Evolutionary conservation across 2,329 filamentous ascomycete genomes (phyloP), one percentile per base, ranked within the genome.

Genomic region (Tolypocladium endophyticum): DNA sequence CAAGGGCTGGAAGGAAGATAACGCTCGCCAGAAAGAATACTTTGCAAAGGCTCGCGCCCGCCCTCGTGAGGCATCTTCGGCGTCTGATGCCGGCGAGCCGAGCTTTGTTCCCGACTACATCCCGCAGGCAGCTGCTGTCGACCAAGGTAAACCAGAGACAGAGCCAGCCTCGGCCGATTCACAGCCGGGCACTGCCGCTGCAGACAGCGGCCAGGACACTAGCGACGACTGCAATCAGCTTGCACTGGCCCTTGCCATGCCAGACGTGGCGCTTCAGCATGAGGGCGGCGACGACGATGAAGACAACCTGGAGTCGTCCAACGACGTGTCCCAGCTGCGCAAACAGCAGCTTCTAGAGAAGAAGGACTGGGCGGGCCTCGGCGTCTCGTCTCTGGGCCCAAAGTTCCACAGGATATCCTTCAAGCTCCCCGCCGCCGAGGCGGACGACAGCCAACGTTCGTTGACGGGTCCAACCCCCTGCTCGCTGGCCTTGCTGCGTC

Each of bases 1-100:
- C 8, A 73, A 68, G 56, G 66, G 68, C 18, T 72, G 65, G 66
- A 71, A 71, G 25, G 62, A 67, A 35, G 72, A 76, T 45, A 60
- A 64, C 23, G 66, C 69, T 25, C 72, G 70, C 20, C 75, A 77
- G 62, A 73, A 70, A 53, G 63, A 72, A 58, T 71, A 73, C 58
- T 77, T 77, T 62, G 74, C 74, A 23, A 73, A 70, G 59, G 68
- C 67, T 5, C 72, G 72, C 14, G 63, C 63, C 57, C 64, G 62
- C 23, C 62, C 30, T 7, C 30, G 11, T 7, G 30, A 6, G 16
- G 30, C 20, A 23, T 4, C 30, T 0, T 20, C 30, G 1, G 6
- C 20, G 20, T 35, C 50, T 35, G 16, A 4, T 2, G 4, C 30
- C 14, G 57, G 43, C 14, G 4, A 53, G 20, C 30, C 53, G 20